Base-by-base conservation (phyloP, 2,329 filamentous ascomycete genomes). In the Amesomyces nigricolor region DNA sequence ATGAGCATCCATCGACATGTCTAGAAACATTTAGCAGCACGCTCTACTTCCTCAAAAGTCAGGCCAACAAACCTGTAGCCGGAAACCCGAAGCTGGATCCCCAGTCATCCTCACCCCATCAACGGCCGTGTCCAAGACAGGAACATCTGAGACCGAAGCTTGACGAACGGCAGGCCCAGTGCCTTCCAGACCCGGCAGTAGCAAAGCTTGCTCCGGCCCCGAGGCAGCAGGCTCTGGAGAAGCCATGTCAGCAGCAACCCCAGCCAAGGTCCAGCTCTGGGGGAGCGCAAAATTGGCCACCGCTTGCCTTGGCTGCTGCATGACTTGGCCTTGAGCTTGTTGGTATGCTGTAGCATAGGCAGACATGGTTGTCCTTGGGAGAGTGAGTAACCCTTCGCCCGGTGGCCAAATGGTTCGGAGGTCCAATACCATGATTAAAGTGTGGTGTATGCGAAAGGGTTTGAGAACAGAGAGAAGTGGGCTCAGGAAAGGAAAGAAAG, bases 251-350 rank as follows among this genome's bases (percentile, higher is more conserved):
- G 43, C 47, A 38, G 40, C 19, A 22, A 54, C 14, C 9, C 16
- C n/a, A 9, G 38, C 14, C 42, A 58, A 58, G 45, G n/a, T 49
- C 52, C 56, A 54, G 40, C 26, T 17, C 14, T 54, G 52, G 42
- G 44, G 13, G 19, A 54, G 37, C 30, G 51, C 37, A 39, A 48
- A 6, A 29, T 40, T 37, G 22, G 37, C 45, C 30, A 35, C 30
- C 17, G 19, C 22, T 44, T 32, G 14, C 14, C 19, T 16, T 32
- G 6, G 50, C 14, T 48, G 43, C 2, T 51, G 26, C 39, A 30
- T 16, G 16, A 29, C 5, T 19, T 26, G 22, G 17, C 19, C 16
- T 22, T 19, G 37, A 19, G 39, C 32, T 4, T 50, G 14, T 30
- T 14, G 8, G 4, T 8, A 14, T 13, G 43, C 13, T 47, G 7